phyloP scores from a whole-genome alignment of 805 yeast species.

The Jamesozyma gamospora region DNA sequence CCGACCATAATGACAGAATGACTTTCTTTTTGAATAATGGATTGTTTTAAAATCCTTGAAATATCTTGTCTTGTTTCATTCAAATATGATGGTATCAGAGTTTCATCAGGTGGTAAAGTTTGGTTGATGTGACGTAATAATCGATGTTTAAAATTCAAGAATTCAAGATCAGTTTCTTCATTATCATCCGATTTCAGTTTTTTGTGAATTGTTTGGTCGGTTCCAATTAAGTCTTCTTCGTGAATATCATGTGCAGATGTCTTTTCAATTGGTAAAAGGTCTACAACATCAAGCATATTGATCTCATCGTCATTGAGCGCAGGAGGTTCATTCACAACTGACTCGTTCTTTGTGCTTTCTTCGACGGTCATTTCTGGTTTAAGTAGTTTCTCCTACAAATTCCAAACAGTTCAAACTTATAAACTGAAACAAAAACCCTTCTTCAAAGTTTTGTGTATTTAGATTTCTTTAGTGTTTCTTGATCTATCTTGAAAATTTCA shows the following conservation, averaged over 20 bases:
- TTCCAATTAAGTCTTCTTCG: not conserved
- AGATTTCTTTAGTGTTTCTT: too few relatives aligned
- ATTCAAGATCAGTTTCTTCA: conserved; percentile 7
- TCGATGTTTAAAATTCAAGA: conserved; percentile 11
- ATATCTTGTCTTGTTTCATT: conserved; percentile 35
- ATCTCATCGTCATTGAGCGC: too few relatives aligned
- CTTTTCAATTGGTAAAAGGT: conserved; percentile 15
- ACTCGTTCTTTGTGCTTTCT: not conserved
- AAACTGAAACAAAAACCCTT: too few relatives aligned
- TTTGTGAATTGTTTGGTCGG: too few relatives aligned
- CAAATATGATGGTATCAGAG: conserved; percentile 14
- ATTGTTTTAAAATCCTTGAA: conserved; percentile 47
- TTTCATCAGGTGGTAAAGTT: conserved; percentile 14
- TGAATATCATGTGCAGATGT: not conserved
- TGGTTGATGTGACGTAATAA: conserved; percentile 18
- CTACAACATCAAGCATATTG: conserved; percentile 8
- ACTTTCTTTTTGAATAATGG: conserved; percentile 61
- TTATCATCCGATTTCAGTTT: not conserved
- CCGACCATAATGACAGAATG: conserved; percentile 77
- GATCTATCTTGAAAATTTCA: too few relatives aligned
- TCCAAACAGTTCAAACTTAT: too few relatives aligned
- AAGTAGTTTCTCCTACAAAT: too few relatives aligned
- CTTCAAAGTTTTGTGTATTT: too few relatives aligned
- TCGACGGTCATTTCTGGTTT: too few relatives aligned
- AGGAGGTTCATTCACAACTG: not conserved